Base-by-base conservation (phyloP, 1,139 yeast genomes). In the Hemisphaericaspora subhashii region DNA sequence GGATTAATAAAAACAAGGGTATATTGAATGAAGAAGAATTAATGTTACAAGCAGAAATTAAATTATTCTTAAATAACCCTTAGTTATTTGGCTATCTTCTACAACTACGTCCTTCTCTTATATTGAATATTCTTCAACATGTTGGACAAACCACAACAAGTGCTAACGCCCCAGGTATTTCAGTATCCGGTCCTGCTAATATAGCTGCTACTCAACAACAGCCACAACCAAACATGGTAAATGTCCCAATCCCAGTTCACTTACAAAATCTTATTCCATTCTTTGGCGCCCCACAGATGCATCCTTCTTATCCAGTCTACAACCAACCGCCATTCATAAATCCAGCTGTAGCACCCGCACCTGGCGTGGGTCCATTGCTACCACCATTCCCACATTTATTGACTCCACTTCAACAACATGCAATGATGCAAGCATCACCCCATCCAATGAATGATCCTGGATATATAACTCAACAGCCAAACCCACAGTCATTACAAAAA, bases 81-180 rank as follows among this genome's bases (percentile, higher is more conserved):
- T n/a, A n/a, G n/a, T n/a, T n/a, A n/a, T n/a, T n/a, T n/a, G n/a
- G n/a, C n/a, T n/a, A n/a, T n/a, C n/a, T n/a, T n/a, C n/a, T n/a
- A n/a, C n/a, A n/a, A n/a, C n/a, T n/a, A n/a, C n/a, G n/a, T n/a
- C n/a, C n/a, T n/a, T n/a, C n/a, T n/a, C n/a, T n/a, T n/a, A n/a
- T 85, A 44, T 70, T 85, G 51, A 79, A 83, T 47, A 74, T 82
- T 56, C 66, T 83, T 44, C 86, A 82, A 51, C 68, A 72, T 18
- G 74, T 69, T 13, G 66, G 71, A 31, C 47, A 47, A 12, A 23
- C 18, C 5, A 20, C 41, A 20, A 35, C 45, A 3, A 30, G 25
- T 10, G 16, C 37, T 5, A 16, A 23, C 21, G 14, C 30, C 16
- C 5, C 38, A 22, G 34, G 15, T 4, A 9, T 11, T 4, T 10